Evolutionary conservation across 352 stramenopile genomes (phyloP), one percentile per base, ranked within the genome.

Genomic region (Phytophthora europaea): DNA sequence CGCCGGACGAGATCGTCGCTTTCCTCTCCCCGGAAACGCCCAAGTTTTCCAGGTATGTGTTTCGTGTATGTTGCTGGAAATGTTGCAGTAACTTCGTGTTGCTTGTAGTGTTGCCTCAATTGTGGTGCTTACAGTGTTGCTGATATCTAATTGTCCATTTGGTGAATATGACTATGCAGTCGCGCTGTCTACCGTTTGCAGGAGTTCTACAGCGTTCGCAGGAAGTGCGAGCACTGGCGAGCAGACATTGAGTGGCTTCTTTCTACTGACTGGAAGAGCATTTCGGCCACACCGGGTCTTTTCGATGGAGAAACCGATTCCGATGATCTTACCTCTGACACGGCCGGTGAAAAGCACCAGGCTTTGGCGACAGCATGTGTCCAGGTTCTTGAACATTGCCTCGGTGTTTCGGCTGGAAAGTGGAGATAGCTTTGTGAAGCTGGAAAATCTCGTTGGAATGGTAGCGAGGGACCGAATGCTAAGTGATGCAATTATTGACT

Each of bases 391-490:
- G 16, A 53, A 2, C 20, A 18, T 57, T n/a, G 22, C 4, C 54
- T 38, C 52, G 13, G 12, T 31, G 26, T 61, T 57, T 65, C 43
- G 58, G 3, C 26, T 56, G 4, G 4, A 16, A 33, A 65, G 7
- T 33, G 58, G 26, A 20, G 26, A 55, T 15, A n/a, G 43, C 15
- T 43, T 5, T 10, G 15, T 65, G 26, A 65, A 56, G 22, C 15
- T 56, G 58, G 58, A 65, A 33, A 36, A 55, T 28, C 20, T 65
- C 8, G 58, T 65, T 23, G 58, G 58, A 48, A 65, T 65, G 23
- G 0, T 69, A 13, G 51, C 51, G 1, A 2, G 52, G 8, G 61
- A 61, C 8, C 23, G 38, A 33, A 68, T 68, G 51, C 38, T 68
- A 7, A 55, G 16, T 20, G 51, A 56, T n/a, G n/a, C n/a, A n/a